Evolutionary conservation across 106 monocot species (phyloP).

Genomic region (Platanthera guangdongensis): DNA sequence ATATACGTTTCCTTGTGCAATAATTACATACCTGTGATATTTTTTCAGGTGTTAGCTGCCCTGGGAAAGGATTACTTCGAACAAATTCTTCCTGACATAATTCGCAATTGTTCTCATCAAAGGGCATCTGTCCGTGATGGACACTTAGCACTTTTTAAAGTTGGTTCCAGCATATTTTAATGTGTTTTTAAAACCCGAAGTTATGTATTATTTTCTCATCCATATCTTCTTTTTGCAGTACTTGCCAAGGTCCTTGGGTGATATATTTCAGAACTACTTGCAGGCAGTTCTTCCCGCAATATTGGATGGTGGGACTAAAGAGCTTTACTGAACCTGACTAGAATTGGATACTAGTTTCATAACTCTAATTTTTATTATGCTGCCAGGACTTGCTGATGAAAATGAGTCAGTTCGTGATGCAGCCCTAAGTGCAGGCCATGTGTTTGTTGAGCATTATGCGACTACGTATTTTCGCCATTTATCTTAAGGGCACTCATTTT

Average conservation of each 20-base stretch:
- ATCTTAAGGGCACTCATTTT: constrained; percentile 7
- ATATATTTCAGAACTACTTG: constrained; percentile 90
- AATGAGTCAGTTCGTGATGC: constrained; percentile 99
- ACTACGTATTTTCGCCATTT: constrained; percentile 45
- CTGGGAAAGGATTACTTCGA: constrained; percentile 98
- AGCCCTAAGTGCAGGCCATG: constrained; percentile 95
- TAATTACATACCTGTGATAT: not conserved
- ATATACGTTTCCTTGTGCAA: not conserved
- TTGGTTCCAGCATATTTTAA: constrained; percentile 9
- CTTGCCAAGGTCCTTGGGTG: constrained; percentile 88
- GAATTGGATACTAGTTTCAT: not conserved
- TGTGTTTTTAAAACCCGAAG: not conserved
- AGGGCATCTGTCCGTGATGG: constrained; percentile 96
- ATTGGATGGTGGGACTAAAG: constrained; percentile 65
- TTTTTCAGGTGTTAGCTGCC: constrained; percentile 77
- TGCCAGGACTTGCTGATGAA: constrained; percentile 94
- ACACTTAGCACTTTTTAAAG: constrained; percentile 84
- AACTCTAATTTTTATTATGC: constrained; percentile 7
- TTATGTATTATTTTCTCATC: not conserved
- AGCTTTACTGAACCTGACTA: not conserved
- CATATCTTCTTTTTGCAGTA: constrained; percentile 37
- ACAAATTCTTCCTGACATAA: constrained; percentile 77
- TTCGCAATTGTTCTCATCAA: constrained; percentile 88
- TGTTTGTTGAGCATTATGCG: constrained; percentile 99
- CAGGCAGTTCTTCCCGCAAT: constrained; percentile 87